A percentile compares a stretch with the other conserved stretches of the same genome.
Conservation (phyloP, 768 basidiomycete genomes). For the Leccinum rimulosum region DNA sequence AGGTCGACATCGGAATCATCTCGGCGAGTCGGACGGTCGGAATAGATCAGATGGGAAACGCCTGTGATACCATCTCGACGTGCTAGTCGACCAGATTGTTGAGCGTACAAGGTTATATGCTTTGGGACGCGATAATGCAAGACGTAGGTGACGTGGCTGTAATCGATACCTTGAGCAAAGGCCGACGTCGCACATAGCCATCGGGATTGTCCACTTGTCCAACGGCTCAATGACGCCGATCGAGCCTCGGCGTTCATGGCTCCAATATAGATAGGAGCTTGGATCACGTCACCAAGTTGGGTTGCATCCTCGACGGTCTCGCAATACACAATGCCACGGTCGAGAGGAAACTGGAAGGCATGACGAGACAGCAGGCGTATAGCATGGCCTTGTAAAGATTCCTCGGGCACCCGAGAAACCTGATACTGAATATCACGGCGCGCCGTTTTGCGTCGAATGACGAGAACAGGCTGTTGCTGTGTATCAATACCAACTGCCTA, state of each 20-base stretch:
- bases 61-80: background rate
- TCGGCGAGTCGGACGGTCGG: background rate
- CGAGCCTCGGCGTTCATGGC: background rate
- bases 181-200: slow-evolving; percentile 7
- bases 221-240: background rate
- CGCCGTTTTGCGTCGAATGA: background rate
- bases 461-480: background rate
- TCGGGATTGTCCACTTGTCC: background rate
- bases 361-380: background rate
- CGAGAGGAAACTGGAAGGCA: background rate
- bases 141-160: slow-evolving; percentile 2
- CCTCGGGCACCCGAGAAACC: background rate
- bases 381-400: background rate
- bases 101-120: slow-evolving; percentile 4
- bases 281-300: background rate
- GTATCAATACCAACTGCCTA: slow-evolving; percentile 1
- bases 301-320: background rate
- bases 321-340: slow-evolving; percentile 1
- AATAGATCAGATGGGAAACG: slow-evolving; percentile 3
- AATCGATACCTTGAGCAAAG: slow-evolving; percentile 9
- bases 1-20: background rate
- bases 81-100: slow-evolving; percentile 3
- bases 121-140: slow-evolving; percentile 3
- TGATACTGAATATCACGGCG: background rate
- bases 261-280: background rate